A percentile compares a stretch with the other conserved stretches of the same genome.
Conservation (phyloP, 108 stramenopile species). For the Conticribra guillardii region DNA sequence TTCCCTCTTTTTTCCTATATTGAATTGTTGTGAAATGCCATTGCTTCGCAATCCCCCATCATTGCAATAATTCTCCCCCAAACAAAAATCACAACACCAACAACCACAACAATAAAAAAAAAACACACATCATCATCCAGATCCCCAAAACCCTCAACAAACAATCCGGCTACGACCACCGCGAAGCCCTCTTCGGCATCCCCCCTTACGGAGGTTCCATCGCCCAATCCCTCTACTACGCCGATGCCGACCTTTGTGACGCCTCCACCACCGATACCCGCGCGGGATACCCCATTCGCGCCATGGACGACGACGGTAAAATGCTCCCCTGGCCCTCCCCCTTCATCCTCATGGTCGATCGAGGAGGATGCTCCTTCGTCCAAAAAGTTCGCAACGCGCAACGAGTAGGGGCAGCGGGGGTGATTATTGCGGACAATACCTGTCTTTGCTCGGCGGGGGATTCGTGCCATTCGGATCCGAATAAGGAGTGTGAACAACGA, state of each 20-base stretch:
- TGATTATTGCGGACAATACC: conserved; percentile 90
- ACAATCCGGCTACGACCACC: conserved; percentile 85
- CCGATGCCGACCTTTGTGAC: conserved; percentile 77
- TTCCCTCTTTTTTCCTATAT: no score
- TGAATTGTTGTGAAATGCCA: no score
- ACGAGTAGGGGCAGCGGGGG: conserved; percentile 87
- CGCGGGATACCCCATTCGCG: conserved; percentile 45
- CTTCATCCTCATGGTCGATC: conserved; percentile 86
- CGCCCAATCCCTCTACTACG: conserved; percentile 80
- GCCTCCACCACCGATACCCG: conserved; percentile 58
- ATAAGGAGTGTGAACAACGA: conserved; percentile 59
- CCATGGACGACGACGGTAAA: conserved; percentile 37
- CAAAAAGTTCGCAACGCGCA: conserved; percentile 90
- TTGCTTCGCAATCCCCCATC: no score
- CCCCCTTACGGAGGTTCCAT: conserved; percentile 93
- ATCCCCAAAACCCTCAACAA: conserved; percentile 67
- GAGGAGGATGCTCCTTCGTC: conserved; percentile 87
- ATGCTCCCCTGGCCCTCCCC: conserved; percentile 66
- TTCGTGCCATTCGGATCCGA: conserved; percentile 40
- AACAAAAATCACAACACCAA: no score
- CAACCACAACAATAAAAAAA: background rate
- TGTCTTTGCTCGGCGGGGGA: conserved; percentile 77
- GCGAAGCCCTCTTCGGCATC: conserved; percentile 94
- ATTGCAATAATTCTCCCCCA: no score
- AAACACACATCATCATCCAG: conserved; percentile 24